Conservation (phyloP, 129 eudicot genomes). For the Smallanthus sonchifolius region DNA sequence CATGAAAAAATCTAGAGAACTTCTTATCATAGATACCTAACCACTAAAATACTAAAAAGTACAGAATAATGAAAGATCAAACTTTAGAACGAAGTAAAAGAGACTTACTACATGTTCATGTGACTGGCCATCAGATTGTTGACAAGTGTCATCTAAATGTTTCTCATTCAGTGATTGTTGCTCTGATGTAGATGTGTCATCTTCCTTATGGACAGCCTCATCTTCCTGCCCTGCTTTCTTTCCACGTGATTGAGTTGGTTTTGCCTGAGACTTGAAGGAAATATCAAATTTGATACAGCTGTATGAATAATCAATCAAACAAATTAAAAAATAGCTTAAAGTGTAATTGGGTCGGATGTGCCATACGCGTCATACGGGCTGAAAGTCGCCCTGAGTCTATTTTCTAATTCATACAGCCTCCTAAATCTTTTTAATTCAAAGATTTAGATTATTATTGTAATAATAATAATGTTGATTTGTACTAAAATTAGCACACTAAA, state of each 20-base stretch:
- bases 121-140: slow-evolving; percentile 39
- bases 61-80: not conserved
- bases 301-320: not conserved
- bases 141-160: slow-evolving; percentile 42
- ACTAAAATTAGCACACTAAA: not conserved
- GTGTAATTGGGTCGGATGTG: not conserved
- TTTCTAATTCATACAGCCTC: not conserved
- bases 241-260: slow-evolving; percentile 59
- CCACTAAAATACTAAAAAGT: not conserved
- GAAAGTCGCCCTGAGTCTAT: not conserved
- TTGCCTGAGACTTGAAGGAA: slow-evolving; percentile 36
- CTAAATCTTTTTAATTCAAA: not conserved
- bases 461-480: not conserved
- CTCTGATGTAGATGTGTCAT: slow-evolving; percentile 52
- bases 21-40: not conserved
- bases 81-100: not conserved
- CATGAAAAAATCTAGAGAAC: not conserved
- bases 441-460: not conserved
- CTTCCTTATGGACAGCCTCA: slow-evolving; percentile 50
- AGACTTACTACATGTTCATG: slow-evolving; percentile 58
- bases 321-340: not conserved
- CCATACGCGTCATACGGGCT: not conserved
- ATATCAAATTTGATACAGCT: not conserved
- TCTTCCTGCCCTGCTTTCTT: slow-evolving; percentile 70
- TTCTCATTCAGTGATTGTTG: slow-evolving; percentile 48